These are phyloP conservation scores for Areca catechu DNA, from an alignment of 176 grass and related monocot genomes.

Conservation along the genomic window DNA sequence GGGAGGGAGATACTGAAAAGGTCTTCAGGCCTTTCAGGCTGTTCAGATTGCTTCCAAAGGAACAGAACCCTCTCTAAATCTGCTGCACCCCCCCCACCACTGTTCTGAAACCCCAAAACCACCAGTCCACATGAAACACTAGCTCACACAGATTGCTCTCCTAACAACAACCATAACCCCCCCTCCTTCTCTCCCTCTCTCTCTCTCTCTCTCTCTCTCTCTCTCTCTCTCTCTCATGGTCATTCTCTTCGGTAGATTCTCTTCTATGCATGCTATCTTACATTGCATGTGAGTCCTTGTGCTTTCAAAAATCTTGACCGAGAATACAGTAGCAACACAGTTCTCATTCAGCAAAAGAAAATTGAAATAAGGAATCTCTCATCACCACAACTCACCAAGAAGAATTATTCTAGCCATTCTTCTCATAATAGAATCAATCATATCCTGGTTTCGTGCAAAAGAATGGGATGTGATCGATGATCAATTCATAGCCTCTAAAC, in stretches of 20 bases:
- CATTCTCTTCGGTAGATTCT: neutral
- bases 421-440: no score
- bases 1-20: neutral
- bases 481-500: no score
- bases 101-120: constrained; percentile 17
- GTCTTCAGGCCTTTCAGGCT: constrained; percentile 15
- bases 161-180: no score
- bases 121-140: constrained; percentile 11
- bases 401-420: neutral
- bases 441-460: no score
- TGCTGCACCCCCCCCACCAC: neutral
- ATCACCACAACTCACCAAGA: neutral
- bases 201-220: constrained; percentile 6
- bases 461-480: no score
- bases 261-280: neutral
- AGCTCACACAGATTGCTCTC: no score
- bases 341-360: neutral
- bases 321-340: constrained; percentile 4
- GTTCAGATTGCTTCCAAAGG: constrained; percentile 23
- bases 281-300: constrained; percentile 8
- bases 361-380: neutral
- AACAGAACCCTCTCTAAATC: constrained; percentile 5
- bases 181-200: no score
- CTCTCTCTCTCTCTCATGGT: neutral
- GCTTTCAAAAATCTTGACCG: neutral